These are phyloP conservation scores for Emericellopsis cladophorae DNA, from an alignment of 2,329 filamentous ascomycete genomes.

Conservation along the genomic window DNA sequence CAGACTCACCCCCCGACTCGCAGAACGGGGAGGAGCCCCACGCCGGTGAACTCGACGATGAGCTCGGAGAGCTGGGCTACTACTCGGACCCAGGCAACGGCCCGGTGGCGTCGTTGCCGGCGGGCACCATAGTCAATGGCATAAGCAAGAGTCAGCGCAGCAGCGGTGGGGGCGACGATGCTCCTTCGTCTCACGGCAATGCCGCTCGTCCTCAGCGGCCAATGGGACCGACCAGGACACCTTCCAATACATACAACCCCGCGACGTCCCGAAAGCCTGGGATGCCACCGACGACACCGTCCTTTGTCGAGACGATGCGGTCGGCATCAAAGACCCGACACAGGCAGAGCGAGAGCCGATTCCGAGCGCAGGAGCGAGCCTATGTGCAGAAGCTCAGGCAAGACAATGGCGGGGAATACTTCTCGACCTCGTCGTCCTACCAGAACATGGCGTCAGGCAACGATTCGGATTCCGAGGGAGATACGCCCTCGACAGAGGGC, in stretches of 20 bases:
- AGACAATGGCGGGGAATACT: slow-evolving; percentile 52
- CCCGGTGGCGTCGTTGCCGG: slow-evolving; percentile 27
- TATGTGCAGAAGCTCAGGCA: slow-evolving; percentile 88
- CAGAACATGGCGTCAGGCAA: slow-evolving; percentile 37
- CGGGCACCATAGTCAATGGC: slow-evolving; percentile 26
- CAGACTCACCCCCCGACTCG: slow-evolving; percentile 3
- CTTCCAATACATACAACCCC: slow-evolving; percentile 69
- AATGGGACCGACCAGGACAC: slow-evolving; percentile 55
- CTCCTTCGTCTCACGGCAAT: slow-evolving; percentile 15
- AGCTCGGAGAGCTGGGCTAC: slow-evolving; percentile 27
- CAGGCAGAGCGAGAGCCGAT: slow-evolving; percentile 28
- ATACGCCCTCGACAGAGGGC: slow-evolving; percentile 75
- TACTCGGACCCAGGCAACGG: slow-evolving; percentile 27
- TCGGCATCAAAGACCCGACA: slow-evolving; percentile 40
- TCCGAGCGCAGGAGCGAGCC: slow-evolving; percentile 68
- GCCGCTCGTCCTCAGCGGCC: slow-evolving; percentile 47
- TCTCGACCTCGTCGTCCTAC: slow-evolving; percentile 48
- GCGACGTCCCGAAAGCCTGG: slow-evolving; percentile 40
- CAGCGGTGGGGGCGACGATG: slow-evolving; percentile 12
- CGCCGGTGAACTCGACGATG: slow-evolving; percentile 35
- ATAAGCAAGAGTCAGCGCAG: slow-evolving; percentile 25
- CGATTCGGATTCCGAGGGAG: slow-evolving; percentile 81
- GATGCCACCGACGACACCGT: slow-evolving; percentile 24
- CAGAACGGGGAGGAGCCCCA: slow-evolving; percentile 21
- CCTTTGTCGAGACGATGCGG: slow-evolving; percentile 30